phyloP scores from a whole-genome alignment of 2,329 filamentous ascomycete species.

The Cadophora sp. region DNA sequence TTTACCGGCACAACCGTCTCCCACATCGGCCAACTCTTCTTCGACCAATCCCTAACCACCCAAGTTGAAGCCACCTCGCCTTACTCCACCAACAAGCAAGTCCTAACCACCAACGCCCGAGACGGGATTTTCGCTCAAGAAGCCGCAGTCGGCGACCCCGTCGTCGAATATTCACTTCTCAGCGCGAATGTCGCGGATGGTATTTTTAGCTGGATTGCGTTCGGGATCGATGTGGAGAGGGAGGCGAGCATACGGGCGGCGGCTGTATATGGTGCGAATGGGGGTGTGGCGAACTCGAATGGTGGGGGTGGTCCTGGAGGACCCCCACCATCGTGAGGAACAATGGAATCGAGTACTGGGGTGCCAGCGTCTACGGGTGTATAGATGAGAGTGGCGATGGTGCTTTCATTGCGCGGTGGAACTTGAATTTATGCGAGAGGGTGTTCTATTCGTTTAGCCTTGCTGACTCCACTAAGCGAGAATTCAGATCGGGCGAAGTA shows the following conservation, averaged over 20 bases:
- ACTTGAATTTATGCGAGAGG: too few relatives aligned
- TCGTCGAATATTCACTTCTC: slow-evolving; percentile 64
- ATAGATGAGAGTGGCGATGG: too few relatives aligned
- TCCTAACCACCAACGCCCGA: slow-evolving; percentile 54
- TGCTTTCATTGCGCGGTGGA: neutral
- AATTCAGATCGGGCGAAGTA: too few relatives aligned
- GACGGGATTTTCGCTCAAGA: slow-evolving; percentile 56
- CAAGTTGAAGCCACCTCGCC: slow-evolving; percentile 54
- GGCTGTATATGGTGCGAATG: slow-evolving; percentile 14
- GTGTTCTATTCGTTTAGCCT: too few relatives aligned
- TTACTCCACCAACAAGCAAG: slow-evolving; percentile 55
- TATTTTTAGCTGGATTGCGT: slow-evolving; percentile 59
- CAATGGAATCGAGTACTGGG: neutral
- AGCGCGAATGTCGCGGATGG: slow-evolving; percentile 58
- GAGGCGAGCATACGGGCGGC: slow-evolving; percentile 14
- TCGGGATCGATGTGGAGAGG: slow-evolving; percentile 53
- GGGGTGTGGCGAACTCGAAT: slow-evolving; percentile 16
- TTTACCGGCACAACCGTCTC: slow-evolving; percentile 57
- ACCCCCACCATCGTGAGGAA: neutral
- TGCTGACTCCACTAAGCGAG: too few relatives aligned
- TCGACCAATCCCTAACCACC: slow-evolving; percentile 63
- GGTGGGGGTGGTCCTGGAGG: neutral
- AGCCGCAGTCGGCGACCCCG: slow-evolving; percentile 55
- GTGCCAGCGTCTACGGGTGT: neutral
- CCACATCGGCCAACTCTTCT: slow-evolving; percentile 70